Conservation (phyloP, 805 yeast species). For the Candida manassasensis region DNA sequence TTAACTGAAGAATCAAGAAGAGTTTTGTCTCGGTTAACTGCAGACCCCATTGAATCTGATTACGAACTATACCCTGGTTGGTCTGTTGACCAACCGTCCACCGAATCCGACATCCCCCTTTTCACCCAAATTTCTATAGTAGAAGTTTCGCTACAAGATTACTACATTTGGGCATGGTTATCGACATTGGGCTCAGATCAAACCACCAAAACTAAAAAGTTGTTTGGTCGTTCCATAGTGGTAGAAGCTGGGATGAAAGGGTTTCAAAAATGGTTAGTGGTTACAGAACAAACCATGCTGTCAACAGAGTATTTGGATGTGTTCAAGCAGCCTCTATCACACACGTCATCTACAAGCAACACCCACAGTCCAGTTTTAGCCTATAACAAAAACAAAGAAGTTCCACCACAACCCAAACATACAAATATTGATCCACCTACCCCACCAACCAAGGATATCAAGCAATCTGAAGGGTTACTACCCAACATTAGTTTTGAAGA, state of each 20-base stretch:
- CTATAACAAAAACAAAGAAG: slow-evolving; percentile 12
- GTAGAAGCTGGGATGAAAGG: slow-evolving; percentile 78
- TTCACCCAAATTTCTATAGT: slow-evolving; percentile 40
- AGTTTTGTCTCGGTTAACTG: slow-evolving; percentile 38
- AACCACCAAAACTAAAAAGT: slow-evolving; percentile 53
- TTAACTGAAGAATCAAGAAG: slow-evolving; percentile 73
- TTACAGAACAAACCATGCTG: slow-evolving; percentile 59
- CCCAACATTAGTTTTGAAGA: slow-evolving; percentile 19
- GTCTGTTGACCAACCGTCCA: slow-evolving; percentile 14
- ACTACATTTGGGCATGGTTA: slow-evolving; percentile 90
- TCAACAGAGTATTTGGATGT: slow-evolving; percentile 28
- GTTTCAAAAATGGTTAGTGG: slow-evolving; percentile 72
- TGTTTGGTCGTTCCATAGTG: slow-evolving; percentile 79
- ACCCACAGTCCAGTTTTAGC: slow-evolving; percentile 6
- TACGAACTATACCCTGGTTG: slow-evolving; percentile 39
- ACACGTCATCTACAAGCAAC: slow-evolving; percentile 18
- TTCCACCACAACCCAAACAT: slow-evolving; percentile 19
- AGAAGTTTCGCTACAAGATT: slow-evolving; percentile 75
- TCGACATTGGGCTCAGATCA: slow-evolving; percentile 73
- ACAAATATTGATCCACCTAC: slow-evolving; percentile 5
- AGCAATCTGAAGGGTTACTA: slow-evolving; percentile 9
- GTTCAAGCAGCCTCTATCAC: slow-evolving; percentile 11
- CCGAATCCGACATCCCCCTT: slow-evolving; percentile 27
- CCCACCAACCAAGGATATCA: slow-evolving; percentile 6
- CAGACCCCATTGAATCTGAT: slow-evolving; percentile 32